phyloP scores from a whole-genome alignment of 2,329 filamentous ascomycete species.

The Nectriaceae sp. region DNA sequence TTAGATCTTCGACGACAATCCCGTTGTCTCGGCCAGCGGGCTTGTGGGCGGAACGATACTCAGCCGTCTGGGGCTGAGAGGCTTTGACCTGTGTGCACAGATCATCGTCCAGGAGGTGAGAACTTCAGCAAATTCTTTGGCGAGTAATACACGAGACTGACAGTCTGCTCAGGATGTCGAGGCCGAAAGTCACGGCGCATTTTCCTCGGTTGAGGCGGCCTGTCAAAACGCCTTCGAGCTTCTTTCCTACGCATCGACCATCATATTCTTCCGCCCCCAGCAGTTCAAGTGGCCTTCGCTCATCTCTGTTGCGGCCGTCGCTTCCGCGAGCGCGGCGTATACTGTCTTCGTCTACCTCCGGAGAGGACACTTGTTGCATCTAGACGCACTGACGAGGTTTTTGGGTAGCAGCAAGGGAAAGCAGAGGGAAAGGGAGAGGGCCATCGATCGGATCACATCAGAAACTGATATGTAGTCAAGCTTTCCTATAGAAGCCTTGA shows the following conservation, averaged over 20 bases:
- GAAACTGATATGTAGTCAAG: background rate
- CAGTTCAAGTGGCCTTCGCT: slow-evolving; percentile 64
- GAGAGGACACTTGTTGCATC: slow-evolving; percentile 29
- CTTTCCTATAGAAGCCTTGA: too few species aligned
- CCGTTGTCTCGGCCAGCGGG: slow-evolving; percentile 42
- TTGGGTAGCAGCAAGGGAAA: background rate
- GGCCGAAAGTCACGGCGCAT: slow-evolving; percentile 56
- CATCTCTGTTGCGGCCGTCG: slow-evolving; percentile 55
- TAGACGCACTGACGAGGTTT: background rate
- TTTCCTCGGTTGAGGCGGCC: slow-evolving; percentile 66
- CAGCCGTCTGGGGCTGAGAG: slow-evolving; percentile 60
- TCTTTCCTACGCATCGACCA: slow-evolving; percentile 63
- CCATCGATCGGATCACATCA: background rate
- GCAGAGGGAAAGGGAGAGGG: background rate
- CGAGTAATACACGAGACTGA: too few species aligned
- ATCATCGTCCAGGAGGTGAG: slow-evolving; percentile 60
- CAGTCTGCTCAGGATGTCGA: slow-evolving; percentile 47
- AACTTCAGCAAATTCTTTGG: too few species aligned
- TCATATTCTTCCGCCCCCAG: slow-evolving; percentile 60
- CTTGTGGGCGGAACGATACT: slow-evolving; percentile 51
- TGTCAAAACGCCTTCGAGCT: slow-evolving; percentile 71
- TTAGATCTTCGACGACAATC: slow-evolving; percentile 23
- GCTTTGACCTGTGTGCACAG: slow-evolving; percentile 62
- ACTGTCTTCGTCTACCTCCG: slow-evolving; percentile 21
- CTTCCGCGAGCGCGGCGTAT: slow-evolving; percentile 21